Evolutionary conservation across 495 filamentous ascomycete genomes (phyloP).

Genomic region (Penicillium maclennaniae): DNA sequence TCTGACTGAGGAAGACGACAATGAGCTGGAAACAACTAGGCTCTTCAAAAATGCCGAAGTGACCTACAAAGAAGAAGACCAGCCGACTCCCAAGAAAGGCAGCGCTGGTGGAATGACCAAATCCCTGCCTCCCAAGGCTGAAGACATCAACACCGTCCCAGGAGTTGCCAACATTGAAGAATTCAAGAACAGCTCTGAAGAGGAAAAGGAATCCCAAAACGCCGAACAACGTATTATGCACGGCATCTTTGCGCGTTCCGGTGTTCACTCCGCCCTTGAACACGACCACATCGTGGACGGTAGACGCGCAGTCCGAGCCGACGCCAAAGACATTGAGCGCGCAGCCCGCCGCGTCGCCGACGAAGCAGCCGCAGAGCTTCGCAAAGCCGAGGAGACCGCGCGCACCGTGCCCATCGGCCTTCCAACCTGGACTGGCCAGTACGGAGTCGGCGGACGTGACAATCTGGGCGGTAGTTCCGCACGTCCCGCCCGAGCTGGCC

Average conservation of each 20-base stretch:
- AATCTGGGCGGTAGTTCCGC: constrained; percentile 32
- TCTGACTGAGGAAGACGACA: constrained; percentile 63
- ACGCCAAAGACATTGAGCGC: constrained; percentile 70
- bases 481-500: constrained; percentile 37
- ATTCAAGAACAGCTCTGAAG: constrained; percentile 44
- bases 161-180: constrained; percentile 59
- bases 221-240: constrained; percentile 71
- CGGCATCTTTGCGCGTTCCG: constrained; percentile 78
- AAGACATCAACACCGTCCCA: constrained; percentile 46
- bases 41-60: constrained; percentile 83
- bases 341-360: constrained; percentile 78
- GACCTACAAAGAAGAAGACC: constrained; percentile 45
- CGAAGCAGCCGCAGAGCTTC: constrained; percentile 68
- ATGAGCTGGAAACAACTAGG: constrained; percentile 74
- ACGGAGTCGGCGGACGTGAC: constrained; percentile 66
- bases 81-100: constrained; percentile 5
- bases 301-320: constrained; percentile 58
- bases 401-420: constrained; percentile 71
- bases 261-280: constrained; percentile 78
- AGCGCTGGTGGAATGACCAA: constrained; percentile 14
- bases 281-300: constrained; percentile 83
- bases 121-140: constrained; percentile 9
- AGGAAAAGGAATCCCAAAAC: constrained; percentile 38
- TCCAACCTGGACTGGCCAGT: constrained; percentile 89
- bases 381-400: constrained; percentile 67